Evolutionary conservation across 2,329 filamentous ascomycete genomes (phyloP).

Genomic region (Emmonsia crescens): DNA sequence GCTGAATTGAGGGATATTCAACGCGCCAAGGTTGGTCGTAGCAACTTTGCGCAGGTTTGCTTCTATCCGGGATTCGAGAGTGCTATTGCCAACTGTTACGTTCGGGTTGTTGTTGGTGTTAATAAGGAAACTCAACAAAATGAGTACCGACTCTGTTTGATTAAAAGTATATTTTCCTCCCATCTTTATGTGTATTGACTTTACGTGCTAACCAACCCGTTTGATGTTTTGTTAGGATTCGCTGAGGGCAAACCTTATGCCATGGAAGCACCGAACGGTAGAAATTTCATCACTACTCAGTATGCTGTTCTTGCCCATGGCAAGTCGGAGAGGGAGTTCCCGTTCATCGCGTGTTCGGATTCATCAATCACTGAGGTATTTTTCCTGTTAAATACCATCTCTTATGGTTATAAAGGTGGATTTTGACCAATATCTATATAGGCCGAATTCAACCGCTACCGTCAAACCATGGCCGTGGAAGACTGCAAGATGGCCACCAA

Average conservation of each 20-base stretch:
- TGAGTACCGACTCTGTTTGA: constrained; percentile 76
- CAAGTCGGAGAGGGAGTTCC: constrained; percentile 71
- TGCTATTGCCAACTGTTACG: constrained; percentile 71
- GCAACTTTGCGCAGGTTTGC: constrained; percentile 80
- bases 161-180: constrained; percentile 55
- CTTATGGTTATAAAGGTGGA: neutral
- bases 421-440: constrained; percentile 31
- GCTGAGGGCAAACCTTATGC: constrained; percentile 71
- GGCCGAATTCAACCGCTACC: constrained; percentile 72
- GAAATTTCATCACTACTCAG: constrained; percentile 70
- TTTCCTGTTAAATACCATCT: constrained; percentile 3
- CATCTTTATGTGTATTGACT: constrained; percentile 8
- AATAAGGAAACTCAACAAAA: constrained; percentile 61
- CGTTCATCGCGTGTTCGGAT: constrained; percentile 85
- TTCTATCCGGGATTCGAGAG: constrained; percentile 86
- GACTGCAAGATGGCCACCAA: constrained; percentile 64
- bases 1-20: constrained; percentile 73
- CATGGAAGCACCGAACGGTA: constrained; percentile 62
- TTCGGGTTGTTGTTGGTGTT: constrained; percentile 70
- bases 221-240: constrained; percentile 50
- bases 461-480: constrained; percentile 61
- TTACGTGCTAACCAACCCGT: constrained; percentile 3
- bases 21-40: constrained; percentile 69
- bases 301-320: constrained; percentile 76
- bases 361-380: constrained; percentile 68